phyloP scores from a whole-genome alignment of 441 rosid genomes.

The Eruca vesicaria region DNA sequence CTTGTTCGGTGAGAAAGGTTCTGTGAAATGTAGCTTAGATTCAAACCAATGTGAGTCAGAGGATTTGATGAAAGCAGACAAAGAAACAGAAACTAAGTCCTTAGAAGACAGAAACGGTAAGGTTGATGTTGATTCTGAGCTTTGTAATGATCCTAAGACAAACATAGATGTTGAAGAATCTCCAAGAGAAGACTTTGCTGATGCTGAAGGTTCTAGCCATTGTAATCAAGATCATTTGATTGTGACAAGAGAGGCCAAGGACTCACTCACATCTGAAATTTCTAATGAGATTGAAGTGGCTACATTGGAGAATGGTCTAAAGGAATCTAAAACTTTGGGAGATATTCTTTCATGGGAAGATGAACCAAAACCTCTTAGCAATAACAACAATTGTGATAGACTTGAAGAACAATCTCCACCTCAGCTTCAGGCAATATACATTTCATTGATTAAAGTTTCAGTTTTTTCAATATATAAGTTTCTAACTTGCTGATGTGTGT shows the following conservation, averaged over 20 bases:
- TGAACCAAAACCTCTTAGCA: slow-evolving; percentile 14
- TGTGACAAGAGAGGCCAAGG: slow-evolving; percentile 16
- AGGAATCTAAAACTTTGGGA: slow-evolving; percentile 39
- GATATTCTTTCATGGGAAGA: slow-evolving; percentile 40
- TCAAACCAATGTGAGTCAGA: slow-evolving; percentile 26
- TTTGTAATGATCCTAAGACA: slow-evolving; percentile 9
- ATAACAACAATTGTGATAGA: neutral
- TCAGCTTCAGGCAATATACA: slow-evolving; percentile 36
- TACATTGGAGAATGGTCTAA: slow-evolving; percentile 26
- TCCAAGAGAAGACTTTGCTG: slow-evolving; percentile 30
- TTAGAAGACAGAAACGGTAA: neutral
- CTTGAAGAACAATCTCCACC: slow-evolving; percentile 28
- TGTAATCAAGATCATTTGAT: slow-evolving; percentile 30
- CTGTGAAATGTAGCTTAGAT: slow-evolving; percentile 26
- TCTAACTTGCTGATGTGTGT: slow-evolving; percentile 16
- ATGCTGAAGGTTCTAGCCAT: slow-evolving; percentile 22
- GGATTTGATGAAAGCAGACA: slow-evolving; percentile 25
- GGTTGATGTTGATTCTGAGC: slow-evolving; percentile 13
- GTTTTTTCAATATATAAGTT: neutral
- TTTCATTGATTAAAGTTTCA: neutral
- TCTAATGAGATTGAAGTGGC: slow-evolving; percentile 5
- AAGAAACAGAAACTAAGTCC: slow-evolving; percentile 16
- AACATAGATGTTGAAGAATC: slow-evolving; percentile 22
- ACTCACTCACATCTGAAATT: neutral
- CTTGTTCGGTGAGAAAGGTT: slow-evolving; percentile 45